Percentiles rank a stretch among this genome's conserved stretches.
phyloP scores from a whole-genome alignment of 176 grass and related monocot species.

The Triticum urartu region DNA sequence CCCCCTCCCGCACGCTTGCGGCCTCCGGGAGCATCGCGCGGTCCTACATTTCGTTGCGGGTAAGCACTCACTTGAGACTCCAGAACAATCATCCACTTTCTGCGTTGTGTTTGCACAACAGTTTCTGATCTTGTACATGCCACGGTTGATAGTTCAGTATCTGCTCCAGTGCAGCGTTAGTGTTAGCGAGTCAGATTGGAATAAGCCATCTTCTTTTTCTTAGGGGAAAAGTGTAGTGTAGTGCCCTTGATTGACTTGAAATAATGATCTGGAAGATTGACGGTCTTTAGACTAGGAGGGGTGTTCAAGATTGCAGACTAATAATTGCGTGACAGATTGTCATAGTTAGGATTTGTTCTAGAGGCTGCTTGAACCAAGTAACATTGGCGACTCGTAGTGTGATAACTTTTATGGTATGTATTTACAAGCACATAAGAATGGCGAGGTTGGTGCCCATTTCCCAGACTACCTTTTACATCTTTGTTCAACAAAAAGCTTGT shows the following conservation, averaged over 20 bases:
- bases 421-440: neutral
- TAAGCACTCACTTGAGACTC: neutral
- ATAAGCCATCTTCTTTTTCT: neutral
- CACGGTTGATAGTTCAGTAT: neutral
- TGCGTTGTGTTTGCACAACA: neutral
- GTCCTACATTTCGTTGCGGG: neutral
- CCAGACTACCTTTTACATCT: neutral
- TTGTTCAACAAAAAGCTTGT: neutral
- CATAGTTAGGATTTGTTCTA: neutral
- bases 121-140: neutral
- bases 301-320: neutral
- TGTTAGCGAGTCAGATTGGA: neutral
- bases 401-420: neutral
- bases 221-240: neutral
- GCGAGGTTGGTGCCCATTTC: neutral
- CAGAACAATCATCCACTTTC: neutral
- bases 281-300: neutral
- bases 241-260: neutral
- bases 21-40: neutral
- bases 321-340: neutral
- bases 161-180: neutral
- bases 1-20: too few species aligned
- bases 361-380: neutral
- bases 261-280: neutral
- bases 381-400: neutral